phyloP scores from a whole-genome alignment of 225 moss, liverwort and hornwort genomes.

The Pseudoscleropodium purum region DNA sequence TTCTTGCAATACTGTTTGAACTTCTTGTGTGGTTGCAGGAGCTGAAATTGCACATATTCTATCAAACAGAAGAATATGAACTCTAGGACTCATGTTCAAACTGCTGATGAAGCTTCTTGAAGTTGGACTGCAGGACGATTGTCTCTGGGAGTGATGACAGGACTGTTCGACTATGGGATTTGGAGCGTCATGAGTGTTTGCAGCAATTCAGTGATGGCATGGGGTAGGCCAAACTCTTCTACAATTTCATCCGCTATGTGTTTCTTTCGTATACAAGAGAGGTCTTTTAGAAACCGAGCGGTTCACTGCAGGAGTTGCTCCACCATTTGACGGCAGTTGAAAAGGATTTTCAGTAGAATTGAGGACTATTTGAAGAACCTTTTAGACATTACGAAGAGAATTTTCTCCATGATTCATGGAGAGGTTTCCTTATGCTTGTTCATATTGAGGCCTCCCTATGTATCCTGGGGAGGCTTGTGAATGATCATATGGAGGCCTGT shows the following conservation, averaged over 20 bases:
- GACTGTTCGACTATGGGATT: slow-evolving; percentile 75
- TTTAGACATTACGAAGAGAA: background rate
- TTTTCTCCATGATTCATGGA: background rate
- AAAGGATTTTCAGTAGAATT: background rate
- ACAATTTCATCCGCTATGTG: background rate
- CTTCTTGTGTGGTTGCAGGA: background rate
- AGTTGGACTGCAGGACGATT: slow-evolving; percentile 50
- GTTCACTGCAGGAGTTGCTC: background rate
- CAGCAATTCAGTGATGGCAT: slow-evolving; percentile 69
- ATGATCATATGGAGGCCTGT: background rate
- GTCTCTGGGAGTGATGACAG: slow-evolving; percentile 89
- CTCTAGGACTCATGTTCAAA: background rate
- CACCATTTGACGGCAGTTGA: background rate
- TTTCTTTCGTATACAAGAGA: background rate
- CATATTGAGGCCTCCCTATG: background rate
- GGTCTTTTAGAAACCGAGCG: background rate
- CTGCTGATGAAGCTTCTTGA: background rate
- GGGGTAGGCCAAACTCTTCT: slow-evolving; percentile 33
- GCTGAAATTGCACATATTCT: background rate
- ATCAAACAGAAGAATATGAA: background rate
- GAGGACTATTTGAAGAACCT: background rate
- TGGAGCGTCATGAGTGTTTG: slow-evolving; percentile 73
- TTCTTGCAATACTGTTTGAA: background rate
- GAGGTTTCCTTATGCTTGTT: background rate
- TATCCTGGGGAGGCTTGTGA: background rate